Evolutionary conservation across 768 basidiomycete species (phyloP), one percentile per base, ranked within the genome.

Genomic region (Cyclocybe cylindracea): DNA sequence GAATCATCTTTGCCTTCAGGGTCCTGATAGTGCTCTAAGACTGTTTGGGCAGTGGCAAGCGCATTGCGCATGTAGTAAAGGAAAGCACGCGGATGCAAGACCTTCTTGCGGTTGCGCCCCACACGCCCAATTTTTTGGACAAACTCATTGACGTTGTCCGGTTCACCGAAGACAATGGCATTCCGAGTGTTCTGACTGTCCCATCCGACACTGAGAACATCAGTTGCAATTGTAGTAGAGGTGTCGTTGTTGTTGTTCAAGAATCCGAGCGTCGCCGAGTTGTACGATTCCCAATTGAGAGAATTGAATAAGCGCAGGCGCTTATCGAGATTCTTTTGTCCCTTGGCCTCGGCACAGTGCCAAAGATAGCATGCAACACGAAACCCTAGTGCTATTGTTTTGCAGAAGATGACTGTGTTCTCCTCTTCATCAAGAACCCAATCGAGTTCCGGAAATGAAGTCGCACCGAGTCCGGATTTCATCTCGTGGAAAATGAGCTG

Each of bases 381-480:
- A 35, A 60, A 62, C 4, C 59, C 61, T 1, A 66, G 56, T 0
- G 41, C 7, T 29, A 70, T 65, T 1, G 67, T 62, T n/a, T 57
- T 51, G 46, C 61, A 59, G 40, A 69, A 71, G 2, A 71, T 60
- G 8, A 70, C 47, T 0, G 61, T 68, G 14, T 60, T 62, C 35
- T 50, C 19, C 3, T 40, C 39, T 4, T 38, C 40, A 0, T 53
- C 39, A 5, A 70, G n/a, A 16, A 70, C 45, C 68, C 65, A 69
- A 10, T 49, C 50, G n/a, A n/a, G n/a, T n/a, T n/a, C n/a, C n/a
- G n/a, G n/a, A n/a, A n/a, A n/a, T n/a, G n/a, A n/a, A n/a, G n/a
- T n/a, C n/a, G n/a, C n/a, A n/a, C n/a, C n/a, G n/a, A n/a, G n/a
- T n/a, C n/a, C n/a, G n/a, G n/a, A n/a, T n/a, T n/a, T n/a, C n/a